Evolutionary conservation across 345 rosid genomes (phyloP).

Genomic region (Lagerstroemia speciosa): DNA sequence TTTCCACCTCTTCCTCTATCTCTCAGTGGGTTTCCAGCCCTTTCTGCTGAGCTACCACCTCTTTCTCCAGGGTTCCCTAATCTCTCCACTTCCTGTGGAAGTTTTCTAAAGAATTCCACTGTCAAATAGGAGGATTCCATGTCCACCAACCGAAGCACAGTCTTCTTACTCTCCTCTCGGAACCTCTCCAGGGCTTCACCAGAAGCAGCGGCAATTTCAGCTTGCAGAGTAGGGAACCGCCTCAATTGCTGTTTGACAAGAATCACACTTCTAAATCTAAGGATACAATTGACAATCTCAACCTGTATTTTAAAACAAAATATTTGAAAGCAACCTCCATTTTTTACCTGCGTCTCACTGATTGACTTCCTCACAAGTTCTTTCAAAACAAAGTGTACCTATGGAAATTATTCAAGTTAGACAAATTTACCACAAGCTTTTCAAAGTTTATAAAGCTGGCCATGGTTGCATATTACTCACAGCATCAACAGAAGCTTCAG

Average conservation of each 20-base stretch:
- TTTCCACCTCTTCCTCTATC: conserved; percentile 1
- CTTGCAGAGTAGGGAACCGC: conserved; percentile 71
- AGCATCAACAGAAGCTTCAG: conserved; percentile 84
- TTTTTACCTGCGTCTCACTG: conserved; percentile 53
- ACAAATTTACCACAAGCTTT: neutral
- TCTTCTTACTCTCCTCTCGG: conserved; percentile 64
- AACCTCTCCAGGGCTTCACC: conserved; percentile 53
- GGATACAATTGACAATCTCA: neutral
- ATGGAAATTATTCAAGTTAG: neutral
- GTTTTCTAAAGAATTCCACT: conserved; percentile 68
- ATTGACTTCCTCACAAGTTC: conserved; percentile 76
- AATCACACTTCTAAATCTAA: neutral
- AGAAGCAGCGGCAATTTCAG: conserved; percentile 60
- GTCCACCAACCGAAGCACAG: conserved; percentile 52
- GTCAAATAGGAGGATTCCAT: conserved; percentile 80
- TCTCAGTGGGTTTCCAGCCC: neutral
- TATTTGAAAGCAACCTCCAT: neutral
- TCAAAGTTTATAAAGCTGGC: neutral
- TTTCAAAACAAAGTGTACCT: conserved; percentile 74
- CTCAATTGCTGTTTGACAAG: conserved; percentile 46
- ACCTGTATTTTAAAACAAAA: neutral
- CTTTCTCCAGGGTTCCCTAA: conserved; percentile 2
- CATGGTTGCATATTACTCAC: conserved; percentile 28
- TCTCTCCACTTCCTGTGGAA: conserved; percentile 65
- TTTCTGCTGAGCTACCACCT: neutral